Evolutionary conservation across 345 rosid species (phyloP).

Genomic region (Eucalyptus brandiana): DNA sequence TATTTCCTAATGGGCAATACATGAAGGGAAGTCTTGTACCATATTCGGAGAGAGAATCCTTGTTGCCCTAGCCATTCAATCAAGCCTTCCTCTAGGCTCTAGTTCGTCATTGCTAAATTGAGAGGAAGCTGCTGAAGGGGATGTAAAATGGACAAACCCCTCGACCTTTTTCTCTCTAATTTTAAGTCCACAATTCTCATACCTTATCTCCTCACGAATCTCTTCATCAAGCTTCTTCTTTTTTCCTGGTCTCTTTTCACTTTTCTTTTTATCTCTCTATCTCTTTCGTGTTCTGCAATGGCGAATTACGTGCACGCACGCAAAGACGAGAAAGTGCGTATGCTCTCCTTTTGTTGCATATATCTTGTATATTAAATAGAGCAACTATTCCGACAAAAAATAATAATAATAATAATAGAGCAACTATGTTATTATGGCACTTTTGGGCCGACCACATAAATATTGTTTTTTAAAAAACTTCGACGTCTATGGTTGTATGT

Average conservation of each 20-base stretch:
- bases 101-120: background rate
- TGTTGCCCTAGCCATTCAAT: background rate
- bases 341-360: background rate
- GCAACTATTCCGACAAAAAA: background rate
- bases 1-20: background rate
- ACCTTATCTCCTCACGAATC: background rate
- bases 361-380: background rate
- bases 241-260: background rate
- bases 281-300: background rate
- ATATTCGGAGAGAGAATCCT: background rate
- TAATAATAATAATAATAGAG: background rate
- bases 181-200: background rate
- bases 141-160: background rate
- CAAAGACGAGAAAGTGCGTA: background rate
- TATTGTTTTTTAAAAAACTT: background rate
- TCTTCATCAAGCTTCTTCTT: background rate
- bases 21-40: background rate
- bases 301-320: background rate
- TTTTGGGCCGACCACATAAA: background rate
- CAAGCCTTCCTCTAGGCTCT: background rate
- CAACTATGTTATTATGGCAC: background rate
- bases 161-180: background rate
- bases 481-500: background rate
- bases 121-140: background rate
- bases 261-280: background rate